Percentiles rank a stretch among this genome's conserved stretches.
Evolutionary conservation across 148 eudicot genomes (phyloP).

Genomic region (Mesembryanthemum crystallinum): DNA sequence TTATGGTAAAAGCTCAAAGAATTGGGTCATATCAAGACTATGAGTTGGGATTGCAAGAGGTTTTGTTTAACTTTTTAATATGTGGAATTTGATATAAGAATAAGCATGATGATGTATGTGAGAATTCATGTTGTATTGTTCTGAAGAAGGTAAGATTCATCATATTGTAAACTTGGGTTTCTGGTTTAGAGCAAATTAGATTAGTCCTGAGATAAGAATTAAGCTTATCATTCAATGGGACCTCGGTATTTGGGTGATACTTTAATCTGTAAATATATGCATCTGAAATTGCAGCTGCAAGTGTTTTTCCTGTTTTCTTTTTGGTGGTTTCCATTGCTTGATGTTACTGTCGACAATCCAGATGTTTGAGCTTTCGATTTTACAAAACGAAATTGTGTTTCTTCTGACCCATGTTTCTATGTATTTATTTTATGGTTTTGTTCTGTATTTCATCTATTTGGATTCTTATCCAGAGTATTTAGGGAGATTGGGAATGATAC

Average conservation of each 20-base stretch:
- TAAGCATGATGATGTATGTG: slow-evolving; percentile 7
- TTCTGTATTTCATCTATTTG: not conserved
- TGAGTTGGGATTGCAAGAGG: slow-evolving; percentile 10
- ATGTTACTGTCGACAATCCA: not conserved
- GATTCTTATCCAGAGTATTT: too few relatives aligned
- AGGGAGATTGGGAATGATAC: too few relatives aligned
- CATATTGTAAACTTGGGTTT: slow-evolving; percentile 1
- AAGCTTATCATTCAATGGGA: not conserved
- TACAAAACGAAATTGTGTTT: not conserved
- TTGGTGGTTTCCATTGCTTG: not conserved
- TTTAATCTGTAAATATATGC: slow-evolving; percentile 4
- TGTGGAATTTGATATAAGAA: not conserved
- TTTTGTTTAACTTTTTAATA: slow-evolving; percentile 1
- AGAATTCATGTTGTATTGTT: slow-evolving; percentile 15
- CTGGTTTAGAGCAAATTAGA: not conserved
- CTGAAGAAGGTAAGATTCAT: not conserved
- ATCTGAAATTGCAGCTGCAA: not conserved
- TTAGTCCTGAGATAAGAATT: not conserved
- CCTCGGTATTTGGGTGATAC: not conserved
- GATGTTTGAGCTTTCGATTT: slow-evolving; percentile 10
- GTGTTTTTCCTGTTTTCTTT: too few relatives aligned
- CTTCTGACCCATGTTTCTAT: not conserved
- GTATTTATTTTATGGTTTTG: not conserved
- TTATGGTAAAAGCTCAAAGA: slow-evolving; percentile 6
- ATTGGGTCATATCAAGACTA: slow-evolving; percentile 4